Conservation (phyloP, 2,329 filamentous ascomycete species). For the Talaromyces sp. region DNA sequence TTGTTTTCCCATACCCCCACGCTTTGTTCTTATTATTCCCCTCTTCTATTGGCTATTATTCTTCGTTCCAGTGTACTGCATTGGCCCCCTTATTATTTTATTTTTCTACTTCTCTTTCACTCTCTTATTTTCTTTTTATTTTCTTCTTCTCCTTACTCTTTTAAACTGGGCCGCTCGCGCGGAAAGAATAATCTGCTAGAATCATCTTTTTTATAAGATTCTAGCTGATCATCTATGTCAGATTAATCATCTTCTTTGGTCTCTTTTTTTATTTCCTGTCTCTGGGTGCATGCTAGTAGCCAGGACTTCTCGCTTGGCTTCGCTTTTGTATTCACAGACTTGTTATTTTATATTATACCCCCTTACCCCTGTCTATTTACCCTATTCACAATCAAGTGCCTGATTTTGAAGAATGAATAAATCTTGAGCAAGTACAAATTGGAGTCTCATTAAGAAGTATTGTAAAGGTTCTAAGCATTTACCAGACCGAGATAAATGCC, state of each 20-base stretch:
- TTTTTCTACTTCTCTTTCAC: slow-evolving; percentile 4
- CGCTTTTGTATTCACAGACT: neutral
- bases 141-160: slow-evolving; percentile 11
- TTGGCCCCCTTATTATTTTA: slow-evolving; percentile 11
- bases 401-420: neutral
- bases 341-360: slow-evolving; percentile 16
- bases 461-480: too few species aligned
- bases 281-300: neutral
- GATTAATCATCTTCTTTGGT: slow-evolving; percentile 10
- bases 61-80: slow-evolving; percentile 1
- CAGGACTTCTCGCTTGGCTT: neutral
- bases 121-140: neutral
- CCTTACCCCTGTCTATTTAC: slow-evolving; percentile 1
- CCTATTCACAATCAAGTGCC: slow-evolving; percentile 2
- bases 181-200: slow-evolving; percentile 15
- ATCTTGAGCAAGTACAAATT: too few species aligned
- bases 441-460: neutral
- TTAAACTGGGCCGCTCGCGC: slow-evolving; percentile 27
- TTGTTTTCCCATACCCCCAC: slow-evolving; percentile 10
- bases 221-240: slow-evolving; percentile 11
- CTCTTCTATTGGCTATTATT: slow-evolving; percentile 5
- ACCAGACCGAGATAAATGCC: neutral
- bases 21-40: slow-evolving; percentile 16
- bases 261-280: slow-evolving; percentile 8
- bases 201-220: slow-evolving; percentile 11